Evolutionary conservation across 2,329 filamentous ascomycete genomes (phyloP).

Genomic region (Botrytis sinoallii): DNA sequence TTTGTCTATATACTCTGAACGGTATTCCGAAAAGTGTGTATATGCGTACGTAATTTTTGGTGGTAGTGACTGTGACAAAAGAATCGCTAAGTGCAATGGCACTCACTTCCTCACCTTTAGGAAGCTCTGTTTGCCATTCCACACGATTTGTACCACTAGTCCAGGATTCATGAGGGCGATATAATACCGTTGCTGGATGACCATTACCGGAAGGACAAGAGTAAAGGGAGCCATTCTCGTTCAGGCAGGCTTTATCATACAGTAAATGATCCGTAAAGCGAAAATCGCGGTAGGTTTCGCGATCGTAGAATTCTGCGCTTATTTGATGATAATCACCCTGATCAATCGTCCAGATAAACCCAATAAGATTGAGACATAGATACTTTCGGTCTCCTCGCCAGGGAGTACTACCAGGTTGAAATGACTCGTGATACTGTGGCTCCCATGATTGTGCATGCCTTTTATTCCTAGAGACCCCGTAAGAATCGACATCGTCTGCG

Average conservation of each 20-base stretch:
- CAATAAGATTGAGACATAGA: conserved; percentile 86
- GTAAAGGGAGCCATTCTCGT: conserved; percentile 81
- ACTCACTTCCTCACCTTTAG: conserved; percentile 78
- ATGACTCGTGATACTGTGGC: conserved; percentile 74
- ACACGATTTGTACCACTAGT: conserved; percentile 70
- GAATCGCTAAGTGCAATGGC: conserved; percentile 89
- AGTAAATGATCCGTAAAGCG: conserved; percentile 96
- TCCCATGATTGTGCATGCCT: conserved; percentile 35
- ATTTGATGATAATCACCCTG: conserved; percentile 92
- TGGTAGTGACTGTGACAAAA: conserved; percentile 86
- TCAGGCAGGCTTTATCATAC: conserved; percentile 93
- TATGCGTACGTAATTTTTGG: conserved; percentile 81
- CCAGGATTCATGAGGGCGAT: conserved; percentile 96
- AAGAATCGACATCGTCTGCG: conserved; percentile 44
- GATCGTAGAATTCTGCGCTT: conserved; percentile 96
- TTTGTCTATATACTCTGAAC: conserved; percentile 84
- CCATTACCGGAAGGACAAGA: conserved; percentile 69
- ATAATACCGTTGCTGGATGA: conserved; percentile 79
- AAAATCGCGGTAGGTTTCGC: conserved; percentile 86
- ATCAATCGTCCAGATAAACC: conserved; percentile 95
- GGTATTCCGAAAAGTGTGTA: conserved; percentile 93
- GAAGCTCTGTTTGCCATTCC: conserved; percentile 89
- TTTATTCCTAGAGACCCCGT: conserved; percentile 43
- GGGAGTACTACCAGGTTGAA: conserved; percentile 91
- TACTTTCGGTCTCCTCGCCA: conserved; percentile 95